Evolutionary conservation across 306 rosid species (phyloP).

Genomic region (Gynostemma pentaphyllum): DNA sequence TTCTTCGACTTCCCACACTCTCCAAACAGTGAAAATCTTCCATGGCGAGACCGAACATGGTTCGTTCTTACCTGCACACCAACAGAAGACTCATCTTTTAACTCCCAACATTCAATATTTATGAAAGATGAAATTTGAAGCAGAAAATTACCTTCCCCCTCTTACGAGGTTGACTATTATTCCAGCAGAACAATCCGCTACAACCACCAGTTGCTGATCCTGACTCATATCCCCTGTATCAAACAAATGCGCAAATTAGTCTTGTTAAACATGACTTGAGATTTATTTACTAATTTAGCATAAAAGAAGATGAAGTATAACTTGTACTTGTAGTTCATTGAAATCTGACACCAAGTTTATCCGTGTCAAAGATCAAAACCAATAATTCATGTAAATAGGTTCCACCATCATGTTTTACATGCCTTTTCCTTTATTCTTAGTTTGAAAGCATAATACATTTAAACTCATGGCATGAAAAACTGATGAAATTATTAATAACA

Average conservation of each 20-base stretch:
- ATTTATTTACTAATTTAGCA: neutral
- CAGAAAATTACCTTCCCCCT: conserved; percentile 45
- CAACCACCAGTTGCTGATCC: conserved; percentile 63
- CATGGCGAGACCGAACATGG: conserved; percentile 40
- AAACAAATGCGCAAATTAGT: neutral
- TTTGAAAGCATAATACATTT: neutral
- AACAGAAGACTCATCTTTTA: neutral
- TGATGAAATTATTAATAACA: neutral
- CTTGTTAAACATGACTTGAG: neutral
- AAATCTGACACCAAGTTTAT: no score
- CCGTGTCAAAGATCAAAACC: neutral
- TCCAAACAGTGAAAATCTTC: conserved; percentile 51
- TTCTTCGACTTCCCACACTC: conserved; percentile 65
- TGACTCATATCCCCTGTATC: conserved; percentile 71
- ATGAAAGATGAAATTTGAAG: neutral
- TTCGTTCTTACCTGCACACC: conserved; percentile 47
- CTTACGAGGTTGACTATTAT: conserved; percentile 36
- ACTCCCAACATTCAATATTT: neutral
- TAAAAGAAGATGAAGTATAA: neutral
- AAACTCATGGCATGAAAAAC: neutral
- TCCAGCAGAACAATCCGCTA: conserved; percentile 67
- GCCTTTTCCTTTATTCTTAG: neutral
- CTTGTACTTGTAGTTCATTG: neutral
- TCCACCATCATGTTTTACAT: neutral
- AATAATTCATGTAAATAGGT: neutral